Evolutionary conservation across 345 rosid genomes (phyloP).

Genomic region (Clausena lansium): DNA sequence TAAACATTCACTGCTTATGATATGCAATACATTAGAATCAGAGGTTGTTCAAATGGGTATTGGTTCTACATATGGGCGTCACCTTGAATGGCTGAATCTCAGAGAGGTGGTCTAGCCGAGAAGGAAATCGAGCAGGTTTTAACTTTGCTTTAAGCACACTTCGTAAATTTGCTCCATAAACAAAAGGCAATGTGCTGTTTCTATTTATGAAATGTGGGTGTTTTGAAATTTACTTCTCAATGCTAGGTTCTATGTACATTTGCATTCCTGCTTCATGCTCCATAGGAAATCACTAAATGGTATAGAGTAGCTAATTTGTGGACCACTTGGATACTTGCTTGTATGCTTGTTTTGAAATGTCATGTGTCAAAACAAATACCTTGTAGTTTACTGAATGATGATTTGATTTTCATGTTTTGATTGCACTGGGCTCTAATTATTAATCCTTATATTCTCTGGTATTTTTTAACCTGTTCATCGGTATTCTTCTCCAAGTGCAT

Average conservation of each 20-base stretch:
- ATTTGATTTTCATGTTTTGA: not conserved
- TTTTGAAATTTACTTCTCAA: not conserved
- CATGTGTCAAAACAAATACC: not conserved
- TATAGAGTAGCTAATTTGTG: not conserved
- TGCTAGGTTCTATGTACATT: slow-evolving; percentile 1
- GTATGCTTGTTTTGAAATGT: not conserved
- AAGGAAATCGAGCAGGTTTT: slow-evolving; percentile 84
- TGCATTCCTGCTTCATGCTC: not conserved
- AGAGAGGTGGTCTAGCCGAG: slow-evolving; percentile 59
- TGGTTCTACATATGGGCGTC: slow-evolving; percentile 33
- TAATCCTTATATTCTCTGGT: not conserved
- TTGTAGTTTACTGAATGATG: not conserved
- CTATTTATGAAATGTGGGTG: not conserved
- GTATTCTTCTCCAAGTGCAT: not conserved
- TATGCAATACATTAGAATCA: slow-evolving; percentile 19
- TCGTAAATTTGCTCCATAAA: not conserved
- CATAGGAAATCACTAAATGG: not conserved
- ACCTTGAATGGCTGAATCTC: slow-evolving; percentile 79
- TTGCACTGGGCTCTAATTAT: not conserved
- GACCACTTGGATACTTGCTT: too few relatives aligned
- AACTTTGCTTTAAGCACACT: not conserved
- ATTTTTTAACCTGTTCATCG: not conserved
- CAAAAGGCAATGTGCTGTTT: not conserved
- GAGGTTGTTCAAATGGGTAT: slow-evolving; percentile 53
- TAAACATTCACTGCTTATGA: slow-evolving; percentile 22